Conservation (phyloP, 768 basidiomycete species). For the Rhizopogon vinicolor region DNA sequence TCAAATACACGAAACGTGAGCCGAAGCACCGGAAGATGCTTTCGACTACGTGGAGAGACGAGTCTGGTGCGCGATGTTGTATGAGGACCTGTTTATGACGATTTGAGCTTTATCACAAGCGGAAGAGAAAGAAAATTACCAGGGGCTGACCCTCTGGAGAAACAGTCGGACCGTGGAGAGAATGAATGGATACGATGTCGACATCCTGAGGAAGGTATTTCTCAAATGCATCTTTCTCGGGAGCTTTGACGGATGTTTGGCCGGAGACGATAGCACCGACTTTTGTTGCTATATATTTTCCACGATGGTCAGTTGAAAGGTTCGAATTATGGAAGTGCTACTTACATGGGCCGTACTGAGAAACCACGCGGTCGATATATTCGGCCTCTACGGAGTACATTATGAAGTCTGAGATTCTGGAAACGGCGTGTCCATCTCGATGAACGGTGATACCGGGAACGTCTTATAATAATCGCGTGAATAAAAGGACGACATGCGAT, state of each 20-base stretch:
- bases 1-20: slow-evolving; percentile 86
- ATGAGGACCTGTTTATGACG: slow-evolving; percentile 68
- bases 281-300: slow-evolving; percentile 70
- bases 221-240: slow-evolving; percentile 89
- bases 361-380: slow-evolving; percentile 77
- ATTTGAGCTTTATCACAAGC: background rate
- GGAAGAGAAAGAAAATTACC: slow-evolving; percentile 38
- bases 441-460: slow-evolving; percentile 62
- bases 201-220: slow-evolving; percentile 80
- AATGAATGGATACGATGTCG: slow-evolving; percentile 90
- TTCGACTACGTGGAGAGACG: slow-evolving; percentile 73
- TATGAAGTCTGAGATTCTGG: slow-evolving; percentile 88
- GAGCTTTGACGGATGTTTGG: slow-evolving; percentile 96
- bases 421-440: slow-evolving; percentile 81
- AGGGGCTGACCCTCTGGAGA: slow-evolving; percentile 86
- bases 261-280: slow-evolving; percentile 88
- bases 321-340: background rate
- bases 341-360: slow-evolving; percentile 89
- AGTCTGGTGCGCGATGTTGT: slow-evolving; percentile 75
- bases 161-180: slow-evolving; percentile 90
- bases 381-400: slow-evolving; percentile 96
- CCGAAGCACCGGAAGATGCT: slow-evolving; percentile 73
- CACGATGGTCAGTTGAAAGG: background rate
- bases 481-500: background rate
- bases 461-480: slow-evolving; percentile 30